Evolutionary conservation across 2,329 filamentous ascomycete species (phyloP).

Genomic region (Alternaria sp.): DNA sequence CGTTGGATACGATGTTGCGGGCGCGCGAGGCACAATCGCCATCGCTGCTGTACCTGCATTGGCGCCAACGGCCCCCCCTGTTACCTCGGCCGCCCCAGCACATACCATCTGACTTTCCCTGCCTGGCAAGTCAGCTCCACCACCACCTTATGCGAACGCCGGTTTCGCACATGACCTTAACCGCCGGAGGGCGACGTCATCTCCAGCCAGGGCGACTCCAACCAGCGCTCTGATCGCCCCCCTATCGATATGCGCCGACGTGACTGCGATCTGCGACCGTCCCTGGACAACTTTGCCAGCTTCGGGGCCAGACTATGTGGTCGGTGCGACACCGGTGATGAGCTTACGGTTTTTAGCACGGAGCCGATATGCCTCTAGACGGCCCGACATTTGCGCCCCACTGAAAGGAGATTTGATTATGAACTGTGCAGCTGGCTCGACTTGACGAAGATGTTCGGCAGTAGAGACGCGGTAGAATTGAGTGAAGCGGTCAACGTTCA

Average conservation of each 20-base stretch:
- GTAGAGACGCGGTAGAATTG: background rate
- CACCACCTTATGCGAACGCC: slow-evolving; percentile 10
- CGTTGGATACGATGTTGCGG: slow-evolving; percentile 3
- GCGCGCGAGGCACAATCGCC: background rate
- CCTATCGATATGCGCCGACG: slow-evolving; percentile 9
- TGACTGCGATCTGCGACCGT: slow-evolving; percentile 4
- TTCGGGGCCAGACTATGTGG: slow-evolving; percentile 18
- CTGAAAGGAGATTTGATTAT: slow-evolving; percentile 11
- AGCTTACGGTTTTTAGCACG: slow-evolving; percentile 17
- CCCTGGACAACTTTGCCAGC: background rate
- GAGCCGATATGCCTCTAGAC: slow-evolving; percentile 14
- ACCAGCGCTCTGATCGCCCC: background rate
- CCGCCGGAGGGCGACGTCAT: slow-evolving; percentile 26
- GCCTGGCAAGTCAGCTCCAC: background rate
- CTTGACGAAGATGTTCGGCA: background rate
- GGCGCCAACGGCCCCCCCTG: slow-evolving; percentile 6
- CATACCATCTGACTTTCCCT: slow-evolving; percentile 9
- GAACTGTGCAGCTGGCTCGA: background rate
- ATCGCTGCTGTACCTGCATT: slow-evolving; percentile 1
- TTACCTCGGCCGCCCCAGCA: slow-evolving; percentile 14
- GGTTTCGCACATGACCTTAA: slow-evolving; percentile 24
- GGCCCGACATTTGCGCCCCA: slow-evolving; percentile 18
- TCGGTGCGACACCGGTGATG: slow-evolving; percentile 27
- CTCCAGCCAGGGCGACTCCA: background rate
- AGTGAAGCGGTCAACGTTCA: background rate